These are phyloP conservation scores for Podaxis mareebaensis DNA, from an alignment of 768 basidiomycete species.

Conservation along the genomic window DNA sequence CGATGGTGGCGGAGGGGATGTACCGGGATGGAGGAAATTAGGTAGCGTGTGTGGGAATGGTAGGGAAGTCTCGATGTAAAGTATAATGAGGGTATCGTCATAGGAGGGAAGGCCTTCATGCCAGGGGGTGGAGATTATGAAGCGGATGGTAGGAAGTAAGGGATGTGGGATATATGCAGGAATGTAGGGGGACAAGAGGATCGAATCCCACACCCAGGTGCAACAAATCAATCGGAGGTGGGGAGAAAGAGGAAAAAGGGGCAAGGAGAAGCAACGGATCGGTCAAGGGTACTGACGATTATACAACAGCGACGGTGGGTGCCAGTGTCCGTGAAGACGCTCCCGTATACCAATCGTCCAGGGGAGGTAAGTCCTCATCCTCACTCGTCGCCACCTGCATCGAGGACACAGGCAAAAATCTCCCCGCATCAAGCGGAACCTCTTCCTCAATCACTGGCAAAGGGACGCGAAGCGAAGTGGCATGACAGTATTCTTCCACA, in stretches of 20 bases:
- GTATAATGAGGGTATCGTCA: neutral
- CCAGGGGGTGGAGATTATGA: slow-evolving; percentile 1
- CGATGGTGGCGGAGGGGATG: neutral
- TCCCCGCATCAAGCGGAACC: slow-evolving; percentile 6
- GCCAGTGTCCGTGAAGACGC: slow-evolving; percentile 22
- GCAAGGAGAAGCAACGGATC: neutral
- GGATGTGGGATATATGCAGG: neutral
- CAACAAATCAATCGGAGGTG: neutral
- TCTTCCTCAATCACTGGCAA: slow-evolving; percentile 17
- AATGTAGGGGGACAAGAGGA: neutral
- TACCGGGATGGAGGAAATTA: neutral
- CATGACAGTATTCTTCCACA: slow-evolving; percentile 10
- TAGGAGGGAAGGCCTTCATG: neutral
- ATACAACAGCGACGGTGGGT: neutral
- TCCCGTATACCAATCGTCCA: slow-evolving; percentile 41
- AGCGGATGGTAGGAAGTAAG: neutral
- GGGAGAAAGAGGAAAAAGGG: neutral
- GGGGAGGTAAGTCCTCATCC: slow-evolving; percentile 40
- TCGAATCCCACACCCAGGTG: no score
- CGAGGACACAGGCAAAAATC: slow-evolving; percentile 5
- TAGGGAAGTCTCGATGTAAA: neutral
- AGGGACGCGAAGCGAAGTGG: slow-evolving; percentile 11
- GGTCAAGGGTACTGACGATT: neutral
- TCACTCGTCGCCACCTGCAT: slow-evolving; percentile 9
- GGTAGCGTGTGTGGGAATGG: neutral